phyloP scores from a whole-genome alignment of 805 yeast species.

The Schwanniomyces yamadae region DNA sequence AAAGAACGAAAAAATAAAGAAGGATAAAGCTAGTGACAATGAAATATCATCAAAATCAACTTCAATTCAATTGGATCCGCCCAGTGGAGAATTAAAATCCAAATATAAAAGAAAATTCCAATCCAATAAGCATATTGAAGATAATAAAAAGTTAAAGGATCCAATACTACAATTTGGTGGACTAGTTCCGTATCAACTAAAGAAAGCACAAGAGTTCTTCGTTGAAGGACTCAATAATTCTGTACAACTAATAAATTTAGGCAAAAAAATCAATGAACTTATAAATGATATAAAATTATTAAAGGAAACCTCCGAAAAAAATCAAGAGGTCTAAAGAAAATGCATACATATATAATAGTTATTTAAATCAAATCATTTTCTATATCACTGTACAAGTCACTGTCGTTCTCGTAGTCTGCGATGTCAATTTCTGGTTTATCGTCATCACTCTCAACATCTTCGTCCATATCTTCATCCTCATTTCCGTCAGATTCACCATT shows the following conservation, averaged over 20 bases:
- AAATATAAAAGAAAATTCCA: neutral
- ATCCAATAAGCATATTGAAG: neutral
- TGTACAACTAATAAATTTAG: constrained; percentile 21
- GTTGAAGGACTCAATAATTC: constrained; percentile 25
- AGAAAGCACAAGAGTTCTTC: constrained; percentile 39
- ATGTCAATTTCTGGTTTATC: constrained; percentile 40
- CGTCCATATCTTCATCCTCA: constrained; percentile 22
- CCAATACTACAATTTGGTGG: constrained; percentile 50
- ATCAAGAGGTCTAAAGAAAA: constrained; percentile 4
- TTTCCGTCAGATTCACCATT: constrained; percentile 21
- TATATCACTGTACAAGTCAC: constrained; percentile 44
- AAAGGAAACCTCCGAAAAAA: no score
- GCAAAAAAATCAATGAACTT: constrained; percentile 16
- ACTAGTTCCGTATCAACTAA: constrained; percentile 43
- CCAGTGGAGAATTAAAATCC: constrained; percentile 5
- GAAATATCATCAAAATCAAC: neutral
- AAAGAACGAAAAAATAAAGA: neutral
- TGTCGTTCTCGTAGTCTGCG: constrained; percentile 50
- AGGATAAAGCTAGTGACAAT: neutral
- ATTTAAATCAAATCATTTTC: constrained; percentile 14
- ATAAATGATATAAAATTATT: constrained; percentile 15
- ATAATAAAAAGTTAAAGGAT: constrained; percentile 14
- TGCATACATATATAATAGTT: neutral
- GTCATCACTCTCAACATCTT: constrained; percentile 18
- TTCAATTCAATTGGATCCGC: neutral